Base-by-base conservation (phyloP, 2,329 filamentous ascomycete genomes). In the Ophiocordyceps australis region DNA sequence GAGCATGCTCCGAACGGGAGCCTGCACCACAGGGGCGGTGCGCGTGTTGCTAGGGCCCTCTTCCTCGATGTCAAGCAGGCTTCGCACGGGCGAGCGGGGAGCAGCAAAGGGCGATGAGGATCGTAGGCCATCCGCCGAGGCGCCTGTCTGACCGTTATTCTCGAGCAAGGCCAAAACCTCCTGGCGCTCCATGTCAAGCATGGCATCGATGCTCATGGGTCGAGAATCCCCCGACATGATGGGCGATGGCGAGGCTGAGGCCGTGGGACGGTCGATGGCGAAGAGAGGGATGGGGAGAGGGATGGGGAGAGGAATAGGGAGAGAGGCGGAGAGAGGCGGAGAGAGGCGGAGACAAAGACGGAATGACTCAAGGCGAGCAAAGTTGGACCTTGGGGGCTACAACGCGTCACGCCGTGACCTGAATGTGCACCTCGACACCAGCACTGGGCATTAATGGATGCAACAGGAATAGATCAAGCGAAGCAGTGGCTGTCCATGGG, bases 131-230 rank as follows among this genome's bases (percentile, higher is more conserved):
- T 42, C 39, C 7, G 49, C 37, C 10, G 52, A 41, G 14, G 45
- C 43, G 9, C 46, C 42, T 3, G 35, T 29, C 27, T 38, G 39
- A 33, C 37, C 39, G 26, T 52, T 55, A 23, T 61, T 62, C 45
- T 77, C 72, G 22, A 82, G 57, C 32, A 81, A 55, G 24, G 70
- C 71, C 36, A 82, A 57, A 20, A 83, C 72, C 50, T 81, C 76
- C 34, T 62, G 60, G 33, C 76, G 66, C 57, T 86, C 79, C 55
- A 82, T 74, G 43, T 83, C 78, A 34, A 83, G 59, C 36, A 74
- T 68, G 25, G 74, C 67, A 52, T 82, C 78, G 41, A 85, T 67
- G 41, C 76, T 82, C 74, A 81, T 81, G 13, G 57, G 54, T 26
- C 52, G 49, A 25, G 43, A 34, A 27, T 38, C 34, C 20, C 33